phyloP scores from a whole-genome alignment of 192 early-diverging fungal genomes.

The Dimargaris xerosporica region DNA sequence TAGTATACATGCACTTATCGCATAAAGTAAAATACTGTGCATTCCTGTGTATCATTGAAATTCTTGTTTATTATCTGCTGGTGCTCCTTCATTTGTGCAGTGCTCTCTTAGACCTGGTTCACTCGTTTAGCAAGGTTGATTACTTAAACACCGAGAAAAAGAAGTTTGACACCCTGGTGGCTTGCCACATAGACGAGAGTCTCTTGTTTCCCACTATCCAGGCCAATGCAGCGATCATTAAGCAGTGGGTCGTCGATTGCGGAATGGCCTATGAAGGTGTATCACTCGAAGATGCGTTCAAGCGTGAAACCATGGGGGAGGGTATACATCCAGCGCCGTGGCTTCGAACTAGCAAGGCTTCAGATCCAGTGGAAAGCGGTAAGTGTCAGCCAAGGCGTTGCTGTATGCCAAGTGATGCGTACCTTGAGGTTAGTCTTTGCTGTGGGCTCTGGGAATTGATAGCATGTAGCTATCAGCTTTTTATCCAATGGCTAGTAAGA shows the following conservation, averaged over 20 bases:
- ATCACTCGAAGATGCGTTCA: neutral
- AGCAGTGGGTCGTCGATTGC: neutral
- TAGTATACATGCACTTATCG: no score
- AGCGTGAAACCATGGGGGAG: neutral
- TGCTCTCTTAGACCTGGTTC: slow-evolving; percentile 45
- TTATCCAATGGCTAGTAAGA: no score
- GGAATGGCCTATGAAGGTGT: neutral
- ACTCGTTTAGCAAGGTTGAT: slow-evolving; percentile 37
- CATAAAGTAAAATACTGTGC: no score
- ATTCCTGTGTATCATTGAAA: no score
- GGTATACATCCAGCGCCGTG: neutral
- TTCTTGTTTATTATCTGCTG: no score
- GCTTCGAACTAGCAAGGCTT: neutral
- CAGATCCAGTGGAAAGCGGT: neutral
- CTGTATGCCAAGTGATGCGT: neutral
- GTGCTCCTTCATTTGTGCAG: slow-evolving; percentile 21
- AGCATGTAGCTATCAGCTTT: no score
- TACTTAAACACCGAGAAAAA: slow-evolving; percentile 38
- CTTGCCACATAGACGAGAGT: slow-evolving; percentile 71
- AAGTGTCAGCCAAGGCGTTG: neutral
- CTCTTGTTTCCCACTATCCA: slow-evolving; percentile 26
- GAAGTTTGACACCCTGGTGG: slow-evolving; percentile 39
- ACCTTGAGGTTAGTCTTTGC: no score
- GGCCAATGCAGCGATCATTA: neutral
- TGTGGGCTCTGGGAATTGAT: no score